These are phyloP conservation scores for Marchantia polymorpha DNA, from an alignment of 225 moss, liverwort and hornwort species.

Conservation along the genomic window DNA sequence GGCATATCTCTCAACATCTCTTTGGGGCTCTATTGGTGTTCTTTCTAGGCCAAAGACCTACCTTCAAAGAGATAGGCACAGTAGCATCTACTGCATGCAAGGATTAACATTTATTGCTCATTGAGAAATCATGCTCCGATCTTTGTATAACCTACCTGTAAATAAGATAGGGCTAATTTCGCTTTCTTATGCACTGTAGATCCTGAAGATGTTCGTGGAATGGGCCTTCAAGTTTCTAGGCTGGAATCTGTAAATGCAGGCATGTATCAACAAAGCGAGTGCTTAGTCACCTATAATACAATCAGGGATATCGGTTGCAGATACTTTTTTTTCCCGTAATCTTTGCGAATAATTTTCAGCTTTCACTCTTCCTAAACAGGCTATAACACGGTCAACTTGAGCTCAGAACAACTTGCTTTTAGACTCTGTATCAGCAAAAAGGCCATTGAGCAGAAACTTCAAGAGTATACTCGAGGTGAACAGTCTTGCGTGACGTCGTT, in stretches of 20 bases:
- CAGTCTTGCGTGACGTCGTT: not conserved
- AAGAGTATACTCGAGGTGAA: too few relatives aligned
- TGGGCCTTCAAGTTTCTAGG: slow-evolving; percentile 92
- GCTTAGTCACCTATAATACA: not conserved
- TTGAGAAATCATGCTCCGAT: not conserved
- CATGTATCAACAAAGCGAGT: not conserved
- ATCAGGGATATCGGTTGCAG: not conserved
- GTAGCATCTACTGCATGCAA: too few relatives aligned
- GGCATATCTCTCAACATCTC: too few relatives aligned
- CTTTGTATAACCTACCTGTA: not conserved
- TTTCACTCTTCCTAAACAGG: not conserved
- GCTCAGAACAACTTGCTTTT: too few relatives aligned
- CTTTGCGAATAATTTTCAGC: not conserved
- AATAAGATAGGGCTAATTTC: not conserved
- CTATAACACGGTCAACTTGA: not conserved
- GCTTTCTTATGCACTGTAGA: slow-evolving; percentile 43
- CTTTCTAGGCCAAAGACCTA: too few relatives aligned
- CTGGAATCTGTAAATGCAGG: slow-evolving; percentile 70
- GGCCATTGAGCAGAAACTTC: too few relatives aligned
- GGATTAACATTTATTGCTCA: too few relatives aligned
- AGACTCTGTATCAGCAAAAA: too few relatives aligned
- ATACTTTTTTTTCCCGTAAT: not conserved
- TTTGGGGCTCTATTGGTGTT: too few relatives aligned
- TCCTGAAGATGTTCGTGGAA: slow-evolving; percentile 83
- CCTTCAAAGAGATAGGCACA: too few relatives aligned